Evolutionary conservation across 2,329 filamentous ascomycete species (phyloP), one percentile per base, ranked within the genome.

Genomic region (Dothidotthia symphoricarpi): DNA sequence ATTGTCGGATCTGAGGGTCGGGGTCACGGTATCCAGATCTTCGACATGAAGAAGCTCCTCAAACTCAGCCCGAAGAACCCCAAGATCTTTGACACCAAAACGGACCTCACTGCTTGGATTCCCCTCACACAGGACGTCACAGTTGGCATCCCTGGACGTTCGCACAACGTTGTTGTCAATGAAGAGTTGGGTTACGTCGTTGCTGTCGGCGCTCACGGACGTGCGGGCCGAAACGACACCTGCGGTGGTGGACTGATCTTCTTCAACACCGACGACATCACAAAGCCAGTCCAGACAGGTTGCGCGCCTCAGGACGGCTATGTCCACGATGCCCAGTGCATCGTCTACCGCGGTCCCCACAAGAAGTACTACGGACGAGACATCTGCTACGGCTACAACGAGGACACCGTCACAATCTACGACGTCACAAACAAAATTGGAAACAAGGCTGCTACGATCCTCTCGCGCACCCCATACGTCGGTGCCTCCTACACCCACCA

Each of bases 311-410:
- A 71, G 24, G 78, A 80, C 53, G 77, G 77, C 40, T 81, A 81
- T 53, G 75, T 79, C 13, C 78, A 81, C 55, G 78, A 81, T 47
- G 76, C 77, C 3, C 77, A 82, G 61, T 81, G 78, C 61, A 68
- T 81, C 19, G 70, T 75, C 31, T 78, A 77, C 64, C 69, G 68
- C 10, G 76, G 77, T 2, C 75, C 76, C 2, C 69, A 78, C 49
- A 62, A 61, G 37, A 59, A 69, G 31, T 79, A 76, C 63, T 63
- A 64, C 11, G 73, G 70, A 17, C 67, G 67, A 2, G 74, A 80
- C 30, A 77, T 80, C 47, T 80, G 76, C 70, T 77, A 75, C 59
- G 73, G 72, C 28, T 78, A 77, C 69, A 77, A 77, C 63, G 75
- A 77, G 51, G 73, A 76, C 54, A 72, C 70, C 1, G 53, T 76